Percentiles rank a stretch among this genome's conserved stretches.
Conservation (phyloP, 1,139 yeast species). For the Sugiyamaella grinbergsii region DNA sequence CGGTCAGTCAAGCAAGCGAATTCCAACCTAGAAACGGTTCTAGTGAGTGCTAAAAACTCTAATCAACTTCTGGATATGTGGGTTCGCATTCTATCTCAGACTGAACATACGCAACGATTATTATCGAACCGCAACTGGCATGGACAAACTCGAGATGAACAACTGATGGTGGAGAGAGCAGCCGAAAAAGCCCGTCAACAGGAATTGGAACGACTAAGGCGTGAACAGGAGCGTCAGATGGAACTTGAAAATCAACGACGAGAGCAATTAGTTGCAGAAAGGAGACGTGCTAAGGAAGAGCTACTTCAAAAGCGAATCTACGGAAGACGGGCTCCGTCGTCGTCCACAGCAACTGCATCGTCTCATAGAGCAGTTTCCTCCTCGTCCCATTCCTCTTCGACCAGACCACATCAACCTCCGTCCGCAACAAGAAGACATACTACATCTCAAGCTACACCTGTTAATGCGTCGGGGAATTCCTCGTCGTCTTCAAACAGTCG, state of each 20-base stretch:
- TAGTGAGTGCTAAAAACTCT: slow-evolving; percentile 37
- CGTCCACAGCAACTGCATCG: slow-evolving; percentile 1
- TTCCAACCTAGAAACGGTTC: slow-evolving; percentile 32
- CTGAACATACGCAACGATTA: slow-evolving; percentile 42
- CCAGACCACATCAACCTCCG: not conserved
- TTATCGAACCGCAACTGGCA: slow-evolving; percentile 39
- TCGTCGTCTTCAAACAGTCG: slow-evolving; percentile 10
- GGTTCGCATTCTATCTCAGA: slow-evolving; percentile 42
- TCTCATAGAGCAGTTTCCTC: not conserved
- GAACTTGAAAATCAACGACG: slow-evolving; percentile 28
- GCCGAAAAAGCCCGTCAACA: slow-evolving; percentile 28
- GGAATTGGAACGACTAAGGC: slow-evolving; percentile 31
- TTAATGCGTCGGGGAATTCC: not conserved
- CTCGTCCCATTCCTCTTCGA: not conserved
- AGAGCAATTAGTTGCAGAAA: slow-evolving; percentile 28
- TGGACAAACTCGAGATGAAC: slow-evolving; percentile 38
- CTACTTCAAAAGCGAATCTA: slow-evolving; percentile 31
- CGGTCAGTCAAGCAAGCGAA: slow-evolving; percentile 32
- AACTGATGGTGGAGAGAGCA: slow-evolving; percentile 33
- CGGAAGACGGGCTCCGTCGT: slow-evolving; percentile 27
- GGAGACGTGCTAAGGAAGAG: slow-evolving; percentile 28
- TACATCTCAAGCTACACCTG: not conserved
- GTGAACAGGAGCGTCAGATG: slow-evolving; percentile 28
- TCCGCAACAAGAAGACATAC: not conserved
- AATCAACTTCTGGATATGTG: slow-evolving; percentile 41